Evolutionary conservation across 2,329 filamentous ascomycete genomes (phyloP).

Genomic region (Nigrospora oryzae): DNA sequence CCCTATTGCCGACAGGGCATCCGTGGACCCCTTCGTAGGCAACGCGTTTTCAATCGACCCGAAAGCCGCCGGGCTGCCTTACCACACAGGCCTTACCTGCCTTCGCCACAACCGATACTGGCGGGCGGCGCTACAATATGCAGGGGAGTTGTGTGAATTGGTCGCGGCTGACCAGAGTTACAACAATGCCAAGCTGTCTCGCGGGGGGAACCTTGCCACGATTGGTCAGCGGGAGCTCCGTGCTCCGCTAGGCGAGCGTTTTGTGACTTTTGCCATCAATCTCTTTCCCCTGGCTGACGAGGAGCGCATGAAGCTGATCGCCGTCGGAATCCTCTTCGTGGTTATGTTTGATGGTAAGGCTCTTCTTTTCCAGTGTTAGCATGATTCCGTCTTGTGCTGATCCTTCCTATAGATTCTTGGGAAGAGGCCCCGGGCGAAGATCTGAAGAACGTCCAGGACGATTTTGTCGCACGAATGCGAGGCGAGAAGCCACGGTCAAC

Average conservation of each 20-base stretch:
- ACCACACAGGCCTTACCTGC: neutral
- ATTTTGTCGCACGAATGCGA: neutral
- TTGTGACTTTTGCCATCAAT: neutral
- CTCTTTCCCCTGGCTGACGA: neutral
- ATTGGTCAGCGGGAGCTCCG: neutral
- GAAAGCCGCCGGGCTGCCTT: neutral
- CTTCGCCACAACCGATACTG: neutral
- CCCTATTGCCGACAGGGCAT: neutral
- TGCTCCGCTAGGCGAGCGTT: neutral
- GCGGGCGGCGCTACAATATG: neutral
- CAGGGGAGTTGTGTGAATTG: neutral
- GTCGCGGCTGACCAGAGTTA: neutral
- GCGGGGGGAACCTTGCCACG: neutral
- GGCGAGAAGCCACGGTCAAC: neutral
- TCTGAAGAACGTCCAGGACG: neutral
- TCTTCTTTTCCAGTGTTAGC: neutral
- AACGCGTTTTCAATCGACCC: neutral
- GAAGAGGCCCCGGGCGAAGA: neutral
- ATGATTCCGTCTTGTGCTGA: too few relatives aligned
- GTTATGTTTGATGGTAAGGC: neutral
- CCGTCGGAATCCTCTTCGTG: neutral
- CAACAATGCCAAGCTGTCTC: neutral
- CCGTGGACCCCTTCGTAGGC: neutral
- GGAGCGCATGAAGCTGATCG: constrained; percentile 1
- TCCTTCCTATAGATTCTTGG: neutral